Evolutionary conservation across 345 rosid species (phyloP).

Genomic region (Eutrema japonicum): DNA sequence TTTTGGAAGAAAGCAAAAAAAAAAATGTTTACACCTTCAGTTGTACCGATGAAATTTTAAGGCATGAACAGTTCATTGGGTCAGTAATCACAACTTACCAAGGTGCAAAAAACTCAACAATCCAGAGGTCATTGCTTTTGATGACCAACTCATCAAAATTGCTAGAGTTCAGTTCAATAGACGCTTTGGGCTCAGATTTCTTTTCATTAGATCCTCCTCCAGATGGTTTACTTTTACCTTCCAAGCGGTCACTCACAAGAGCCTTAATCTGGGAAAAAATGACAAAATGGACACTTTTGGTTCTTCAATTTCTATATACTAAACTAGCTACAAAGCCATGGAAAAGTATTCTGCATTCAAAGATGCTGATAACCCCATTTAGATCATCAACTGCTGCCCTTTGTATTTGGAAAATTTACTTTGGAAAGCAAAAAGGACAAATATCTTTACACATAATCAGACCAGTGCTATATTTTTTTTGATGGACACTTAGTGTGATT

Average conservation of each 20-base stretch:
- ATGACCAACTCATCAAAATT: slow-evolving; percentile 93
- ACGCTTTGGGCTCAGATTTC: slow-evolving; percentile 72
- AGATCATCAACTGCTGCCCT: slow-evolving; percentile 9
- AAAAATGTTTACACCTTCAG: slow-evolving; percentile 16
- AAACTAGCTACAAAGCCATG: slow-evolving; percentile 14
- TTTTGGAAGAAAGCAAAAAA: slow-evolving; percentile 30
- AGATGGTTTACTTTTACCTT: slow-evolving; percentile 65
- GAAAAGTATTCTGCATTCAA: not conserved
- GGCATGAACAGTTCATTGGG: slow-evolving; percentile 9
- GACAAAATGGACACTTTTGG: slow-evolving; percentile 11
- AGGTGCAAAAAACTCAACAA: slow-evolving; percentile 98
- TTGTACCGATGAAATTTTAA: slow-evolving; percentile 4
- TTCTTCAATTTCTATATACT: slow-evolving; percentile 18
- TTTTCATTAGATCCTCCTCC: slow-evolving; percentile 61
- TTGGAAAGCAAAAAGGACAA: not conserved
- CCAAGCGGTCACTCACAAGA: slow-evolving; percentile 85
- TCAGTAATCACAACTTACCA: slow-evolving; percentile 61
- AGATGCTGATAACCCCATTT: not conserved
- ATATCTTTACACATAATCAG: not conserved
- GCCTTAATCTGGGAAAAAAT: slow-evolving; percentile 63
- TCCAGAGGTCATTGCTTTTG: slow-evolving; percentile 96
- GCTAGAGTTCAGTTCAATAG: slow-evolving; percentile 73
- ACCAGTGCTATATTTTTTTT: not conserved
- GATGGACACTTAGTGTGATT: not conserved
- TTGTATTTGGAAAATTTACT: not conserved